Percentiles rank a stretch among this genome's conserved stretches.
Conservation (phyloP, 345 rosid genomes). For the Trapa incisa region DNA sequence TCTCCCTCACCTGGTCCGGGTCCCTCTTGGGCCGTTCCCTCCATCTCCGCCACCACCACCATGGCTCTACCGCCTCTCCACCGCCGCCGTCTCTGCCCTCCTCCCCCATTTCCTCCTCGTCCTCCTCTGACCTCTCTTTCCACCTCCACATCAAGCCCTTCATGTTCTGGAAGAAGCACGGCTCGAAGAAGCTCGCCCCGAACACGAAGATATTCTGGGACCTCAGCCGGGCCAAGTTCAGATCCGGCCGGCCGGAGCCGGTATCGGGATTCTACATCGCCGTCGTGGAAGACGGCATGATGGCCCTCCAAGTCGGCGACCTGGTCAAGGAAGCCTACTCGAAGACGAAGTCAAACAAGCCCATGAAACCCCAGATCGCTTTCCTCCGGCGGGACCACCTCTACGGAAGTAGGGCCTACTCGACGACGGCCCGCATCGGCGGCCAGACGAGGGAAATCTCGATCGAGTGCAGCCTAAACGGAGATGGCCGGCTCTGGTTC, state of each 20-base stretch:
- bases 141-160: conserved; percentile 59
- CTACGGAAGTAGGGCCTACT: conserved; percentile 49
- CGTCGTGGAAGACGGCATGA: conserved; percentile 54
- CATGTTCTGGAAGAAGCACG: conserved; percentile 68
- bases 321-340: conserved; percentile 40
- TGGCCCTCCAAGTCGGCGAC: conserved; percentile 70
- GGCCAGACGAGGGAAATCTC: conserved; percentile 57
- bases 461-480: conserved; percentile 48
- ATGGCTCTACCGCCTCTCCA: conserved; percentile 3
- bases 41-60: conserved; percentile 35
- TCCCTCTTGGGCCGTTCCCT: conserved; percentile 68
- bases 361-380: conserved; percentile 29
- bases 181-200: conserved; percentile 40
- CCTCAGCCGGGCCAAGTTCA: conserved; percentile 58
- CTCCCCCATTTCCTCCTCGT: conserved; percentile 26
- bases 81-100: conserved; percentile 39
- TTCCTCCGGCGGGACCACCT: conserved; percentile 73
- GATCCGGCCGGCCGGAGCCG: conserved; percentile 66
- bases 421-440: conserved; percentile 61
- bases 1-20: conserved; percentile 79
- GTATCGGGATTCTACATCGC: conserved; percentile 70
- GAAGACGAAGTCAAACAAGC: conserved; percentile 34
- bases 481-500: conserved; percentile 50
- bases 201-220: conserved; percentile 63
- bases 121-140: conserved; percentile 34